These are phyloP conservation scores for Trypanosoma theileri DNA, from an alignment of 208 protist genomes.

Conservation along the genomic window DNA sequence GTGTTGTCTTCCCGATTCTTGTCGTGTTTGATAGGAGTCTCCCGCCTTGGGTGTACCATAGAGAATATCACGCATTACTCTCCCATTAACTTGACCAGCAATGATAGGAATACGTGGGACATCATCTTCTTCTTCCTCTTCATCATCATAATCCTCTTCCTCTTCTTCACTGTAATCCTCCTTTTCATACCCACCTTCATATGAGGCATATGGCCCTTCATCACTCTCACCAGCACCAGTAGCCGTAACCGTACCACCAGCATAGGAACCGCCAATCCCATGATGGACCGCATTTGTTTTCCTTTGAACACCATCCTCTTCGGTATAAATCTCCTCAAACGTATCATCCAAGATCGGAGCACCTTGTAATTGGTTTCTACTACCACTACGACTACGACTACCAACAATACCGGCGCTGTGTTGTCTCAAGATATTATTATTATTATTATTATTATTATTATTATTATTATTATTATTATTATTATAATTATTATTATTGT, in stretches of 20 bases:
- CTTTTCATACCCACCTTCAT: slow-evolving; percentile 17
- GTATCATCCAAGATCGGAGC: background rate
- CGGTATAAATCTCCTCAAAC: slow-evolving; percentile 23
- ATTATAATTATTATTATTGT: too few species aligned
- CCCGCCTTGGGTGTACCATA: slow-evolving; percentile 62
- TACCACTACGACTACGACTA: too few species aligned
- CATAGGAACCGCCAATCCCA: too few species aligned
- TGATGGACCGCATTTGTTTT: too few species aligned
- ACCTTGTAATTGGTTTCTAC: too few species aligned
- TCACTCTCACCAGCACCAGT: too few species aligned
- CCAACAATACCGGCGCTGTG: too few species aligned
- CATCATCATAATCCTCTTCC: slow-evolving; percentile 59
- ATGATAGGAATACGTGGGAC: slow-evolving; percentile 80
- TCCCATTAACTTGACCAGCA: slow-evolving; percentile 40
- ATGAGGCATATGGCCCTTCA: background rate
- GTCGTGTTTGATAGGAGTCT: background rate
- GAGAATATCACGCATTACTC: slow-evolving; percentile 56
- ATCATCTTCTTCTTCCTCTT: slow-evolving; percentile 69
- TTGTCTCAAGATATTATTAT: too few species aligned
- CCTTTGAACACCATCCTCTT: background rate
- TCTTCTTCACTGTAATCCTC: slow-evolving; percentile 34
- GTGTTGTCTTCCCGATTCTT: slow-evolving; percentile 13
- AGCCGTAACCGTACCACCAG: too few species aligned
- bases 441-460: too few species aligned
- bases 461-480: too few species aligned